Percentiles rank a stretch among this genome's conserved stretches.
phyloP scores from a whole-genome alignment of 2,329 filamentous ascomycete genomes.

The Penicillium hordei region DNA sequence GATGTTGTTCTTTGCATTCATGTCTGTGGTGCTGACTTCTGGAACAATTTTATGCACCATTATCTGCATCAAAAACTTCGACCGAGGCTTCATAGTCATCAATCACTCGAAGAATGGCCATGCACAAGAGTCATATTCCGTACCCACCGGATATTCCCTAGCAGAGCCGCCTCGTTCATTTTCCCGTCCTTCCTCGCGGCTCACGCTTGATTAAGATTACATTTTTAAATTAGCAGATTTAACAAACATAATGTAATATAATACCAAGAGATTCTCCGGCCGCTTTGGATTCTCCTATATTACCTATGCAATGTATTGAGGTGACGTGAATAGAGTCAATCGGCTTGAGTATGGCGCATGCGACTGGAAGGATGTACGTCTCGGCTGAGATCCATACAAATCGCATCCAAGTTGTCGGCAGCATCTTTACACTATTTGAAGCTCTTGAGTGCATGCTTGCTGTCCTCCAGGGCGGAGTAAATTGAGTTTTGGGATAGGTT shows the following conservation, averaged over 20 bases:
- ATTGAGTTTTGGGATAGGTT: no score
- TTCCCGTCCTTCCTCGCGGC: neutral
- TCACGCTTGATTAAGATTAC: neutral
- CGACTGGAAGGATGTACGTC: no score
- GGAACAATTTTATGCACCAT: neutral
- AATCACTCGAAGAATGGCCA: neutral
- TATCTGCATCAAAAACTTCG: constrained; percentile 1
- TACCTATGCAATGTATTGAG: neutral
- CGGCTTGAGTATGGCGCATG: neutral
- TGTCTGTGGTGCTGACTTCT: neutral
- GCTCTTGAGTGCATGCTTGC: no score
- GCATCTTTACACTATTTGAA: no score
- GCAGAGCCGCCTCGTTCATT: neutral
- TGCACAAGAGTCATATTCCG: neutral
- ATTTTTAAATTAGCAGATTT: neutral
- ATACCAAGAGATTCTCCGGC: neutral
- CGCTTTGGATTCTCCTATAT: neutral
- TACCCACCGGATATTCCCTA: neutral
- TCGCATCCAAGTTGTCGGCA: no score
- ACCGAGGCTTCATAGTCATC: constrained; percentile 1
- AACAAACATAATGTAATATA: neutral
- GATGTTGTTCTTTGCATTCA: neutral
- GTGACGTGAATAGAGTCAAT: neutral
- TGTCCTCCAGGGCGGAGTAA: no score
- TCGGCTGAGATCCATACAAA: no score